Evolutionary conservation across 2,329 filamentous ascomycete genomes (phyloP), one percentile per base, ranked within the genome.

Genomic region (Ophiostoma tasmaniense): DNA sequence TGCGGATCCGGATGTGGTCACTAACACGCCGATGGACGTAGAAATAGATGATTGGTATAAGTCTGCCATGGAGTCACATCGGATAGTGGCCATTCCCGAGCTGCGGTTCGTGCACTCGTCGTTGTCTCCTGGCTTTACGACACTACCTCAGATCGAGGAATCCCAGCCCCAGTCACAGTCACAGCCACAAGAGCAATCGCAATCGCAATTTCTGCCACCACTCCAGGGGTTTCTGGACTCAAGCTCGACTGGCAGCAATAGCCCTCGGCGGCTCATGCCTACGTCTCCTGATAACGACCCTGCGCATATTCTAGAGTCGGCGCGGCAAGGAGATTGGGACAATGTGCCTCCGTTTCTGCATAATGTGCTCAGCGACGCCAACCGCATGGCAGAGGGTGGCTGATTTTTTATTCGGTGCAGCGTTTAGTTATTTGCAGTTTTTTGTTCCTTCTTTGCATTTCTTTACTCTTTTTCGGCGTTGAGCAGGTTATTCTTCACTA

Each of bases 31-130:
- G 33, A 82, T 91, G 73, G 89, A 91, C 74, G 87, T 89, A 71
- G 88, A 89, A 73, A 91, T 87, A 88, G 89, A 91, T 76, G 87
- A 90, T 76, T 91, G 88, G 85, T 80, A 91, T 71, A 91, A 91
- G 77, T 87, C 88, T 74, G 87, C 85, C 61, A 84, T 89, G 66
- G 89, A 91, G 74, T 82, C 84, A 10, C 33, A 7, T 3, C 33
- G n/a, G 35, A 25, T 42, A 11, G 80, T 81, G 64, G 79, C 82
- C 67, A 80, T 81, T 70, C 73, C 77, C 76, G 73, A 75, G 76
- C 75, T 78, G 73, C 76, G 73, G 71, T 73, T 73, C 71, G 28
- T 73, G 71, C 42, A 67, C 45, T 59, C 67, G 20, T 25, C 28
- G 64, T 64, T 64, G 13, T 37, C 61, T 22, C 22, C 13, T n/a